phyloP scores from a whole-genome alignment of 192 early-diverging fungal species.

The Gorgonomyces haynaldii region DNA sequence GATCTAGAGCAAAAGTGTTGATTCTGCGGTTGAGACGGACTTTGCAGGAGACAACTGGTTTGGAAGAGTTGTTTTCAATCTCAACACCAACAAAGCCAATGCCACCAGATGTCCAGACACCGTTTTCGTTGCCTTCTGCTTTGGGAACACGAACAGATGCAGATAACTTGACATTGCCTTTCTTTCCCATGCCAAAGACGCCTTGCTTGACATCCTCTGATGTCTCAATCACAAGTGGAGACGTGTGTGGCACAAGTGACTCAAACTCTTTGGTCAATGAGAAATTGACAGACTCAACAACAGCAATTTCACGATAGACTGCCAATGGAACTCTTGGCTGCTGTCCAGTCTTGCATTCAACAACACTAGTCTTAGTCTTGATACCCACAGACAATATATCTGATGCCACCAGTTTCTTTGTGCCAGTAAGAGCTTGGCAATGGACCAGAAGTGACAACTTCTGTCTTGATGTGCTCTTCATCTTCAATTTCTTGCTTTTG shows the following conservation, averaged over 20 bases:
- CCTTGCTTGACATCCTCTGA: conserved; percentile 4
- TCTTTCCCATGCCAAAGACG: conserved; percentile 18
- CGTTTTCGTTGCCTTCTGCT: not conserved
- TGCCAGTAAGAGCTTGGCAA: conserved; percentile 34
- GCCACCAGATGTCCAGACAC: conserved; percentile 18
- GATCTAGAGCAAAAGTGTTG: conserved; percentile 25
- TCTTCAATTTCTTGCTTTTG: conserved; percentile 2
- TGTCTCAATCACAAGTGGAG: conserved; percentile 8
- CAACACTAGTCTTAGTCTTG: conserved; percentile 1
- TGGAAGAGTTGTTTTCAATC: conserved; percentile 16
- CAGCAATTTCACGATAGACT: conserved; percentile 13
- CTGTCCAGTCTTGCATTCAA: conserved; percentile 19
- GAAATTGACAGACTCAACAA: conserved; percentile 20
- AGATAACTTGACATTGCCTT: conserved; percentile 19
- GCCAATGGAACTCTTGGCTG: conserved; percentile 5
- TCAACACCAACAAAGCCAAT: conserved; percentile 25
- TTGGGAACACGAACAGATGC: conserved; percentile 13
- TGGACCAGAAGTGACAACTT: not conserved
- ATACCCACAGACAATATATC: conserved; percentile 34
- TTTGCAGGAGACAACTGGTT: not conserved
- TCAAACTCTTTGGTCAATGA: conserved; percentile 10
- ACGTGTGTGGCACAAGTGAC: conserved; percentile 3
- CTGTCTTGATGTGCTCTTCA: conserved; percentile 1
- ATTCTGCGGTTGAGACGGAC: conserved; percentile 24
- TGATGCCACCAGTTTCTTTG: conserved; percentile 23